Evolutionary conservation across 2,329 filamentous ascomycete genomes (phyloP).

Genomic region (Mycocentrospora acerina): DNA sequence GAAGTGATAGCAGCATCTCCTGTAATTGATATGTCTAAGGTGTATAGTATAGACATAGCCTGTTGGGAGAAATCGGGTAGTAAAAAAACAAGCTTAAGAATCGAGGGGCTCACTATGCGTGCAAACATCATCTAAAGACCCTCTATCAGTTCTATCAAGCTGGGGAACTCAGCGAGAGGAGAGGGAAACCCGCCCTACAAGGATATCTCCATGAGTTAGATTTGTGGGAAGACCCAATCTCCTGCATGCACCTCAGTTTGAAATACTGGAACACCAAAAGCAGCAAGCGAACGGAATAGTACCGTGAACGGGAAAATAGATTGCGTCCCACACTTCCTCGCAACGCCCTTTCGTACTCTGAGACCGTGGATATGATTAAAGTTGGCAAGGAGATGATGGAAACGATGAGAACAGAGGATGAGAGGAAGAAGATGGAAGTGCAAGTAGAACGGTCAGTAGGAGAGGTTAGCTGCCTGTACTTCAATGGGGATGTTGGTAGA

Average conservation of each 20-base stretch:
- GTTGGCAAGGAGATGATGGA: constrained; percentile 11
- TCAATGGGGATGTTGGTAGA: constrained; percentile 16
- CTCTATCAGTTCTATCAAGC: not conserved
- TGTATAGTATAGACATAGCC: constrained; percentile 8
- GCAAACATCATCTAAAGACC: constrained; percentile 9
- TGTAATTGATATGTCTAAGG: constrained; percentile 6
- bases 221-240: constrained; percentile 23
- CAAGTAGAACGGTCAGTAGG: constrained; percentile 11
- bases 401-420: constrained; percentile 10
- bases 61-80: constrained; percentile 29
- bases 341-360: constrained; percentile 24
- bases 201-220: constrained; percentile 13
- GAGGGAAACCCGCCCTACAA: constrained; percentile 14
- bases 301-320: constrained; percentile 14
- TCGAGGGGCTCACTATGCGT: constrained; percentile 11
- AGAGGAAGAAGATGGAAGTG: constrained; percentile 12
- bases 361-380: constrained; percentile 17
- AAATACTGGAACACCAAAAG: constrained; percentile 4
- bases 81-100: not conserved
- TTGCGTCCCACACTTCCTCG: constrained; percentile 14
- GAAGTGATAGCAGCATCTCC: constrained; percentile 9
- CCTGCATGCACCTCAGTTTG: constrained; percentile 7
- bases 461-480: constrained; percentile 33
- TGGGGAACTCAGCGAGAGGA: constrained; percentile 5
- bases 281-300: constrained; percentile 9